phyloP scores from a whole-genome alignment of 2,329 filamentous ascomycete genomes.

The Didymella lethalis region DNA sequence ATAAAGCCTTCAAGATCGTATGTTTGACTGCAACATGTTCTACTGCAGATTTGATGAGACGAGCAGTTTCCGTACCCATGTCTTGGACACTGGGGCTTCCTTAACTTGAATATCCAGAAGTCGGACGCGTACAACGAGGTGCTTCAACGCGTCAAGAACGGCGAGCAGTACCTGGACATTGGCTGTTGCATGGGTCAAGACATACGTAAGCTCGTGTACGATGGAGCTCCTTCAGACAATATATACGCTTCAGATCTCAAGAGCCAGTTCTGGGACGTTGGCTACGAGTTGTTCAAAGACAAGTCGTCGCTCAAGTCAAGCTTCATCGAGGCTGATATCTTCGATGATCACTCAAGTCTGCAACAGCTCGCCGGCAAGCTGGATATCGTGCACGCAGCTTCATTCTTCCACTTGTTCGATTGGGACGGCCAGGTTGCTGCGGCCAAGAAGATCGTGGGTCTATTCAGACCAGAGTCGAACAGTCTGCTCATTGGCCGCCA shows the following conservation, averaged over 20 bases:
- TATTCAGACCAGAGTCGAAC: constrained; percentile 47
- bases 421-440: constrained; percentile 51
- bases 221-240: constrained; percentile 53
- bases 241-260: constrained; percentile 54
- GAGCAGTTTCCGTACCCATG: constrained; percentile 48
- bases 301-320: constrained; percentile 54
- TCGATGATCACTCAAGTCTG: constrained; percentile 41
- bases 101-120: constrained; percentile 42
- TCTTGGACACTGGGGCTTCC: constrained; percentile 48
- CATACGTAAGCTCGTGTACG: constrained; percentile 54
- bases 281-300: constrained; percentile 55
- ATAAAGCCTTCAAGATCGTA: constrained; percentile 46
- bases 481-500: constrained; percentile 53
- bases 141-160: constrained; percentile 45
- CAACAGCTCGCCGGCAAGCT: constrained; percentile 50
- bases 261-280: constrained; percentile 61
- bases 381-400: constrained; percentile 53
- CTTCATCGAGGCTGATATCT: constrained; percentile 63
- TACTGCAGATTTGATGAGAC: constrained; percentile 1
- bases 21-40: neutral
- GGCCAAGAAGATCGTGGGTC: constrained; percentile 41
- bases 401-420: constrained; percentile 57
- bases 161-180: constrained; percentile 52
- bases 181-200: constrained; percentile 58
- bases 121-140: constrained; percentile 43